Evolutionary conservation across 2,329 filamentous ascomycete species (phyloP).

Genomic region (Pochonia chlamydosporia): DNA sequence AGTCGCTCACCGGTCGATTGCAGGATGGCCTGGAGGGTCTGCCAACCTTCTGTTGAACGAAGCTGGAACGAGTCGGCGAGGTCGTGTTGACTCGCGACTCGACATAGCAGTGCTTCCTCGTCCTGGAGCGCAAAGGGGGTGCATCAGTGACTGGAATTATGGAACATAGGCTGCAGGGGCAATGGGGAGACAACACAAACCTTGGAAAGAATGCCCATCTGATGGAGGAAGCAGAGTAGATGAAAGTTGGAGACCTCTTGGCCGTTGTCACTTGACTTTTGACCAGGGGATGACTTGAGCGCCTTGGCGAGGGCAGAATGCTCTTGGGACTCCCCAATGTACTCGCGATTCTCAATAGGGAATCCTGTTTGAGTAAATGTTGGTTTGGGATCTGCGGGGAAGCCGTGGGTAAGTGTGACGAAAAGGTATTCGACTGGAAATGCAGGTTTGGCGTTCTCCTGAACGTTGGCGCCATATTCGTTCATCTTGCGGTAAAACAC

Average conservation of each 20-base stretch:
- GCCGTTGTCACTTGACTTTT: constrained; percentile 55
- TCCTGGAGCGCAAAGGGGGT: constrained; percentile 50
- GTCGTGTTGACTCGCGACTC: constrained; percentile 76
- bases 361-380: constrained; percentile 71
- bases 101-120: constrained; percentile 80
- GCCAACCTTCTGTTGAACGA: constrained; percentile 85
- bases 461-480: constrained; percentile 92
- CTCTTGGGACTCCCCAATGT: constrained; percentile 82
- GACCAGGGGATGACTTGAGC: constrained; percentile 56
- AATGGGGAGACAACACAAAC: constrained; percentile 41
- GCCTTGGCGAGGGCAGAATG: constrained; percentile 61
- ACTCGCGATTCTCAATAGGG: constrained; percentile 85
- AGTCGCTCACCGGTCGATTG: constrained; percentile 96
- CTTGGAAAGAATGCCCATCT: constrained; percentile 77
- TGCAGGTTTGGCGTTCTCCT: constrained; percentile 92
- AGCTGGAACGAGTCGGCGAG: constrained; percentile 76
- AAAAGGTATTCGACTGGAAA: constrained; percentile 97
- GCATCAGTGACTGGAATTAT: background rate
- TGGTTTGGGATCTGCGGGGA: constrained; percentile 74
- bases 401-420: constrained; percentile 92
- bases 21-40: constrained; percentile 86
- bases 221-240: constrained; percentile 79
- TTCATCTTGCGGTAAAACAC: constrained; percentile 96
- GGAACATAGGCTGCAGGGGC: constrained; percentile 2
- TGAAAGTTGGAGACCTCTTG: constrained; percentile 87